Conservation (phyloP, 352 stramenopile species). For the Globisporangium nunn region DNA sequence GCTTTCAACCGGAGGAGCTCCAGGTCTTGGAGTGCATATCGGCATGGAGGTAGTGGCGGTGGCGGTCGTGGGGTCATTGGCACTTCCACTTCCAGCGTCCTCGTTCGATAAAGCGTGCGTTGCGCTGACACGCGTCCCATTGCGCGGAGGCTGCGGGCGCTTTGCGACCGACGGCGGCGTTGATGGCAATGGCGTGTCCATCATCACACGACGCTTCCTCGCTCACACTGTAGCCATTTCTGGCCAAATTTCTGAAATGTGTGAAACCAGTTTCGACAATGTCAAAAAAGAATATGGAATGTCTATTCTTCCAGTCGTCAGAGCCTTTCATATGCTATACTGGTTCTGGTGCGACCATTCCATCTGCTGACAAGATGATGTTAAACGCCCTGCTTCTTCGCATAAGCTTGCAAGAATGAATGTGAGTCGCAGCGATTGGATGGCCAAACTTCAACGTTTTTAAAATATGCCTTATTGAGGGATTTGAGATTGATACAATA, state of each 20-base stretch:
- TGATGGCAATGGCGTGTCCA: conserved; percentile 1
- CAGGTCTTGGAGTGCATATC: conserved; percentile 2
- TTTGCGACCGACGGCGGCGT: neutral
- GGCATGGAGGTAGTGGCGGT: neutral
- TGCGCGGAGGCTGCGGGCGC: conserved; percentile 2
- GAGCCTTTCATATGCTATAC: too few relatives aligned
- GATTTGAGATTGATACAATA: too few relatives aligned
- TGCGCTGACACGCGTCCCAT: neutral
- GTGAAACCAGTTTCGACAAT: too few relatives aligned
- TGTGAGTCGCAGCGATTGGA: neutral
- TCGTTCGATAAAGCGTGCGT: neutral
- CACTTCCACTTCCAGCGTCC: neutral
- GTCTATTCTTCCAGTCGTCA: too few relatives aligned
- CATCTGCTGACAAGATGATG: too few relatives aligned
- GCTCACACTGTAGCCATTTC: too few relatives aligned
- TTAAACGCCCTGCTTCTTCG: too few relatives aligned
- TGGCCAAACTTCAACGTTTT: neutral
- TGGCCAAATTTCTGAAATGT: too few relatives aligned
- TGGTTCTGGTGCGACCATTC: too few relatives aligned
- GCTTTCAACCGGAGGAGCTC: neutral
- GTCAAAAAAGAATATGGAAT: too few relatives aligned
- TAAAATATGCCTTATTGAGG: neutral
- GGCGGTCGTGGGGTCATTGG: neutral
- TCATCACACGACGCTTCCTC: neutral
- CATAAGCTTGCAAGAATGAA: neutral